These are phyloP conservation scores for Neurospora africana DNA, from an alignment of 495 filamentous ascomycete species.

Conservation along the genomic window DNA sequence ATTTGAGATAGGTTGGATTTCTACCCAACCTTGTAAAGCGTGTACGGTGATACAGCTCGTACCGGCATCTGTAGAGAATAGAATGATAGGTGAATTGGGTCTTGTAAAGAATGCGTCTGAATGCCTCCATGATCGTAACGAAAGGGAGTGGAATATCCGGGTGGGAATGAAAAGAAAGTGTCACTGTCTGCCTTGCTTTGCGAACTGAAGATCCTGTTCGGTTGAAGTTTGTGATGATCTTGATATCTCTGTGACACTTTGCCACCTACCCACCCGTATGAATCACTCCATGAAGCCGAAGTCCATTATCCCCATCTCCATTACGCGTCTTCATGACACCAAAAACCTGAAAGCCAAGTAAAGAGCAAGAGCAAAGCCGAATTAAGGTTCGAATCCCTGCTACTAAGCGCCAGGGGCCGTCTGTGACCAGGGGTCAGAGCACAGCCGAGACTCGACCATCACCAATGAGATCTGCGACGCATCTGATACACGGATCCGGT, in stretches of 20 bases:
- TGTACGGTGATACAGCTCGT: neutral
- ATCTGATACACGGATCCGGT: slow-evolving; percentile 1
- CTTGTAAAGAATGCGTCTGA: neutral
- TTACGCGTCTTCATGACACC: neutral
- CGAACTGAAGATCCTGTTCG: neutral
- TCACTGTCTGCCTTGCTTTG: neutral
- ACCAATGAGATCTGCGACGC: neutral
- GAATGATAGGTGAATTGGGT: neutral
- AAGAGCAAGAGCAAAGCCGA: neutral
- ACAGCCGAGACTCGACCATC: neutral
- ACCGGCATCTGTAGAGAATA: neutral
- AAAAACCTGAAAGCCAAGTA: neutral
- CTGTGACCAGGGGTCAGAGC: neutral
- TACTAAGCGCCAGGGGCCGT: neutral
- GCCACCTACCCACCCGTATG: neutral
- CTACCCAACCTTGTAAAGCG: neutral
- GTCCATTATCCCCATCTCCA: neutral
- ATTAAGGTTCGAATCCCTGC: neutral
- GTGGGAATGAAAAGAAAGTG: neutral
- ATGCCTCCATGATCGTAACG: neutral
- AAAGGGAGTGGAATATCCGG: neutral
- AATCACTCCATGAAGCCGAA: neutral
- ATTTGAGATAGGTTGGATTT: neutral
- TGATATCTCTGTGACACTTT: neutral
- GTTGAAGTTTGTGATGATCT: neutral